phyloP scores from a whole-genome alignment of 2,329 filamentous ascomycete genomes.

The Didymellaceae sp. region DNA sequence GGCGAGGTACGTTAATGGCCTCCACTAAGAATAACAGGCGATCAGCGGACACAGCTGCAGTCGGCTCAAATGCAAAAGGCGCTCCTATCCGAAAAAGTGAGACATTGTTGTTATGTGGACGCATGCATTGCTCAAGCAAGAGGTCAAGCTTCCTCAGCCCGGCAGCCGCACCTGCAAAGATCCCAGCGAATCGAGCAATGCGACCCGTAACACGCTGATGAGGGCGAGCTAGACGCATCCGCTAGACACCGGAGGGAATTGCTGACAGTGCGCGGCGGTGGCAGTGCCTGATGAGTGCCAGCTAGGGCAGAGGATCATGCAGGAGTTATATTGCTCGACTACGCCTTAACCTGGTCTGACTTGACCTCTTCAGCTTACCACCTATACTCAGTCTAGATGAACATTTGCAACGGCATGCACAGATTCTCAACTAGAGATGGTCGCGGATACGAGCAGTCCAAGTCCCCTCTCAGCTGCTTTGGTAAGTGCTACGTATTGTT shows the following conservation, averaged over 20 bases:
- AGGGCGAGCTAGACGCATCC: constrained; percentile 22
- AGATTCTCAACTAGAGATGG: neutral
- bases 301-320: constrained; percentile 13
- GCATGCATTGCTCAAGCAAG: constrained; percentile 28
- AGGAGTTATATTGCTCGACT: constrained; percentile 15
- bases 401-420: neutral
- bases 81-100: constrained; percentile 21
- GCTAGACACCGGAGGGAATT: constrained; percentile 30
- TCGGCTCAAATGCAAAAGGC: constrained; percentile 28
- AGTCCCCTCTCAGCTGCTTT: neutral
- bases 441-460: neutral
- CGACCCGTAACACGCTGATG: constrained; percentile 31
- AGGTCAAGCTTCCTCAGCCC: constrained; percentile 31
- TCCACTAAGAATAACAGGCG: constrained; percentile 46
- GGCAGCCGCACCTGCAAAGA: constrained; percentile 42
- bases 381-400: neutral
- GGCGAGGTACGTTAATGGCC: constrained; percentile 24
- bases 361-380: constrained; percentile 4
- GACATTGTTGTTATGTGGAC: constrained; percentile 20
- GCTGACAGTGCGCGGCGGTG: constrained; percentile 39
- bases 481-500: neutral
- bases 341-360: constrained; percentile 3
- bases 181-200: constrained; percentile 32
- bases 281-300: constrained; percentile 33
- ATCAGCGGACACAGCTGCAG: constrained; percentile 28